Conservation (phyloP, 2,329 filamentous ascomycete genomes). For the Apiospora rasikravindrae region DNA sequence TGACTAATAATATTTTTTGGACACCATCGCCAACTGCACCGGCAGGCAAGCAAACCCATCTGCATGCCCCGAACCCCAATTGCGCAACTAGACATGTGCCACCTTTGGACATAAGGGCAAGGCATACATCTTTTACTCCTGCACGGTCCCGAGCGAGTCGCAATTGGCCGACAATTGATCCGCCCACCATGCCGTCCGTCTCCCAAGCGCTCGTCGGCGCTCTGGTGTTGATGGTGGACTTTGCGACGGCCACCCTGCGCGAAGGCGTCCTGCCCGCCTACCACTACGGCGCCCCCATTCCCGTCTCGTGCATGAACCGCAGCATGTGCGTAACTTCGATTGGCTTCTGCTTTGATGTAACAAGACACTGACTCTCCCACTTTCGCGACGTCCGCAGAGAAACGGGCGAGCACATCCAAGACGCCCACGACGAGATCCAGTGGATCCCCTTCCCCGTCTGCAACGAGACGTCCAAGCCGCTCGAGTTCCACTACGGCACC, state of each 20-base stretch:
- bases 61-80: not conserved
- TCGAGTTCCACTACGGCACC: slow-evolving; percentile 86
- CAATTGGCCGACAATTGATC: not conserved
- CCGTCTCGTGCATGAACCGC: slow-evolving; percentile 75
- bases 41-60: not conserved
- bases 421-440: slow-evolving; percentile 80
- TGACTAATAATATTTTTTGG: not conserved
- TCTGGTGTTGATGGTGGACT: slow-evolving; percentile 24
- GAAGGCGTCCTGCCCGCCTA: slow-evolving; percentile 62
- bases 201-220: slow-evolving; percentile 15
- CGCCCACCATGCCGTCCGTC: not conserved
- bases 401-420: slow-evolving; percentile 87
- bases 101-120: not conserved
- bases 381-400: slow-evolving; percentile 59
- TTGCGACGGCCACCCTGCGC: slow-evolving; percentile 29
- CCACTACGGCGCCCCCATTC: slow-evolving; percentile 69
- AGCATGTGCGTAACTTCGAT: slow-evolving; percentile 63
- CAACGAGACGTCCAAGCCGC: slow-evolving; percentile 82
- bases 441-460: slow-evolving; percentile 91
- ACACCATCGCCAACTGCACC: slow-evolving; percentile 7
- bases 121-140: not conserved
- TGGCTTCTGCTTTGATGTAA: not conserved
- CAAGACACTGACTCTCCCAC: not conserved
- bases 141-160: not conserved
- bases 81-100: slow-evolving; percentile 2